Conservation (phyloP, 371 early-diverging fungal genomes). For the Zychaea mexicana region DNA sequence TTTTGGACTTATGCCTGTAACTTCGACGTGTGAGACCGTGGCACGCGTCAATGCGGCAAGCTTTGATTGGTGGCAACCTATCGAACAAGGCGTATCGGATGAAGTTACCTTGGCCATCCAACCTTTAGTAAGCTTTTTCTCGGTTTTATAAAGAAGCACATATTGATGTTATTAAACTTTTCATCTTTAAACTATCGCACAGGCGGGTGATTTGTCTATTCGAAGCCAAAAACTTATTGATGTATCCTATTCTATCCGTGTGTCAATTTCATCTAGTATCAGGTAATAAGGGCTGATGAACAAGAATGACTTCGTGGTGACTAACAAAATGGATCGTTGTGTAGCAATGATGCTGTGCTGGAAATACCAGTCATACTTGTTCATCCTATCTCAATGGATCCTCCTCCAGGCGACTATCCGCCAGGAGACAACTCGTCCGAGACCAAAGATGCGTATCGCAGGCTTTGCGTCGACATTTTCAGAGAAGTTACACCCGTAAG, state of each 20-base stretch:
- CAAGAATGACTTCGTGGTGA: not conserved
- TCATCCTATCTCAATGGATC: conserved; percentile 39
- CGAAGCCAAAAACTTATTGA: conserved; percentile 26
- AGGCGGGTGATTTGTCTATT: conserved; percentile 22
- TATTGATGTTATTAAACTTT: too few species aligned
- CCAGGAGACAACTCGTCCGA: not conserved
- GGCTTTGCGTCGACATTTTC: not conserved
- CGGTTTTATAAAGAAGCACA: not conserved
- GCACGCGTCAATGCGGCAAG: conserved; percentile 7
- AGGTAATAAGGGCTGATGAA: conserved; percentile 13
- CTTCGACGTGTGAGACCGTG: conserved; percentile 24
- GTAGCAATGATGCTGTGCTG: conserved; percentile 20
- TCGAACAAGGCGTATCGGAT: conserved; percentile 19
- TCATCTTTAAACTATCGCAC: too few species aligned
- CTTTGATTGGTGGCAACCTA: conserved; percentile 33
- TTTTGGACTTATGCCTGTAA: conserved; percentile 17
- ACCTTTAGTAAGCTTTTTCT: conserved; percentile 14
- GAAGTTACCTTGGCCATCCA: conserved; percentile 23
- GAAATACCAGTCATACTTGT: conserved; percentile 32
- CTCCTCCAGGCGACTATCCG: conserved; percentile 27
- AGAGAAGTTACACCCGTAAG: not conserved
- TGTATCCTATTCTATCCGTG: conserved; percentile 22
- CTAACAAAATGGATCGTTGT: not conserved
- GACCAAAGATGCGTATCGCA: not conserved
- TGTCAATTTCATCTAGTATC: conserved; percentile 18